phyloP scores from a whole-genome alignment of 805 yeast genomes.

The Metschnikowia cubensis region DNA sequence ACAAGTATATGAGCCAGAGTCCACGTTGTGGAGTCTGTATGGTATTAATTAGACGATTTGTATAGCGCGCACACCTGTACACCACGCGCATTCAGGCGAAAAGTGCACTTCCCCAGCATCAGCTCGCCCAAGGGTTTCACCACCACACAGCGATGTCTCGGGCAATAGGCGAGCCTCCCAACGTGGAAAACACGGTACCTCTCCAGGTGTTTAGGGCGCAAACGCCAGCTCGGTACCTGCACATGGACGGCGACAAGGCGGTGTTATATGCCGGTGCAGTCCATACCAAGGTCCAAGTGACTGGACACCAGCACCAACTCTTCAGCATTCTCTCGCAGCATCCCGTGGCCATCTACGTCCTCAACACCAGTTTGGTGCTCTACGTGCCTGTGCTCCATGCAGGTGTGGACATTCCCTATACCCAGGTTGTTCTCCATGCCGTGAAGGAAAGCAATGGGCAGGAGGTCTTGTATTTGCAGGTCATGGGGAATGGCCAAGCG shows the following conservation, averaged over 20 bases:
- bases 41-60: background rate
- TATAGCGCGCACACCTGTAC: background rate
- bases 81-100: conserved; percentile 4
- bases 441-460: conserved; percentile 18
- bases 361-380: conserved; percentile 31
- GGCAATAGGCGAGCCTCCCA: conserved; percentile 29
- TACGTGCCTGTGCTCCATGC: conserved; percentile 22
- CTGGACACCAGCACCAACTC: background rate
- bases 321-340: background rate
- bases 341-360: conserved; percentile 26
- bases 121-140: background rate
- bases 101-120: background rate
- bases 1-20: too few relatives aligned
- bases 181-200: conserved; percentile 39
- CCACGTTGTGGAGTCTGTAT: background rate
- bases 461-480: conserved; percentile 29
- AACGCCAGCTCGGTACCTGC: conserved; percentile 37
- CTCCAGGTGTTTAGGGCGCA: conserved; percentile 30
- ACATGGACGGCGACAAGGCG: conserved; percentile 35
- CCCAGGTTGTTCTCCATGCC: conserved; percentile 31
- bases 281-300: conserved; percentile 7
- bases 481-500: conserved; percentile 9
- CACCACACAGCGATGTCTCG: conserved; percentile 3
- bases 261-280: conserved; percentile 40
- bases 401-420: conserved; percentile 37